Base-by-base conservation (phyloP, 495 filamentous ascomycete genomes). In the Clavariopsis aquatica region DNA sequence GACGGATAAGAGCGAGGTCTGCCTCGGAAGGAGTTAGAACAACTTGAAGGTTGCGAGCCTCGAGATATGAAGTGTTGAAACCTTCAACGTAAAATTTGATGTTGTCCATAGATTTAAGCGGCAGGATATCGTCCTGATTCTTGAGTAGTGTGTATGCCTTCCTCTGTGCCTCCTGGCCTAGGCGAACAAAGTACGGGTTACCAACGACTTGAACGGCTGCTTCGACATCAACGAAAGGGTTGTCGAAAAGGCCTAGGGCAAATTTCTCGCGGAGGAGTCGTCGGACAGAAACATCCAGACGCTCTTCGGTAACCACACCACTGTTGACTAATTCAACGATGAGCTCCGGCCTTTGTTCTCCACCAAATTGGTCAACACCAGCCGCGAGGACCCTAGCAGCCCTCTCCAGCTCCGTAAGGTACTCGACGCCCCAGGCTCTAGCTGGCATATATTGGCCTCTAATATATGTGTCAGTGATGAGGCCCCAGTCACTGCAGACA, bases 301-400 rank as follows among this genome's bases (percentile, higher is more conserved):
- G 61, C 1, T 57, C 36, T 64, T 64, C 52, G 28, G 53, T 13
- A 13, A 64, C 28, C 13, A 57, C 22, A 17, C 61, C 61, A 13
- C 38, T 49, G 19, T 64, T 46, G 15, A 64, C 61, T 12, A 64
- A 23, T 26, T 64, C 52, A 17, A 75, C 61, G 28, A 78, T 58
- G 0, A 79, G 69, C 43, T 78, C 77, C 0, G 76, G 70, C 0
- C 74, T 66, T 2, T 65, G 38, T 28, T 78, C 77, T 41, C 77
- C 76, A 34, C 75, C 75, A 45, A 78, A 70, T 49, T 77, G 74
- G 52, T 78, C 77, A 61, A 73, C 75, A 0, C 74, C 75, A 0
- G 75, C 77, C 1, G 76, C 67, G 10, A 78, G 52, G 36, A 77
- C 63, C 28, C 56, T 66, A 0, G 55, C 34, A 9, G 61, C 66